Evolutionary conservation across 2,329 filamentous ascomycete genomes (phyloP).

Genomic region (Magnaporthiopsis rhizophila): DNA sequence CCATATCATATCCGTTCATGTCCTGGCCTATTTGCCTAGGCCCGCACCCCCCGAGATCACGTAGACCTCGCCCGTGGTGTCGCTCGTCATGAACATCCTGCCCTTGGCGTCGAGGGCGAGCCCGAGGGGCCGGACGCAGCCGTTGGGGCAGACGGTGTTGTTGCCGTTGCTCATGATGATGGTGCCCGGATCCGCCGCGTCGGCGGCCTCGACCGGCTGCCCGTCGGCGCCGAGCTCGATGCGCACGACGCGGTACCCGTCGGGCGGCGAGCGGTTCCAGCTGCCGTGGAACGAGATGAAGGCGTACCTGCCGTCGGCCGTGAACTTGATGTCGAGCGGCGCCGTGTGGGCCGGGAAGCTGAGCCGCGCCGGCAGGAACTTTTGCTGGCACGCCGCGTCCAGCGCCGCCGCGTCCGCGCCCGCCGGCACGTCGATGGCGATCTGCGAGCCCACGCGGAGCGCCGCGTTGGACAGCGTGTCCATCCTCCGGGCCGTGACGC

Average conservation of each 20-base stretch:
- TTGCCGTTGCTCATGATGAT: conserved; percentile 43
- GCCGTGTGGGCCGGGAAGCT: conserved; percentile 50
- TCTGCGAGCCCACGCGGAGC: conserved; percentile 26
- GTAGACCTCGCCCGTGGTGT: conserved; percentile 47
- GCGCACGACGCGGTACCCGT: conserved; percentile 31
- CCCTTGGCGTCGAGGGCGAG: conserved; percentile 10
- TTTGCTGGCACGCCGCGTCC: conserved; percentile 20
- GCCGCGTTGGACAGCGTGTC: conserved; percentile 25
- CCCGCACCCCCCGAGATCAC: conserved; percentile 20
- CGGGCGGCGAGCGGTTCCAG: conserved; percentile 33
- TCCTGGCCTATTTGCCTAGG: background rate
- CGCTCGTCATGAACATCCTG: conserved; percentile 44
- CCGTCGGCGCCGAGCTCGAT: conserved; percentile 27
- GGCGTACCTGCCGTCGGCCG: conserved; percentile 41
- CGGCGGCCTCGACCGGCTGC: conserved; percentile 21
- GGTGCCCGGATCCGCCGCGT: conserved; percentile 33
- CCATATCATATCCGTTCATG: background rate
- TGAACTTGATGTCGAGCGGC: conserved; percentile 58
- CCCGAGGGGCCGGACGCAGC: conserved; percentile 10
- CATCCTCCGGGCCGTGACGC: conserved; percentile 49
- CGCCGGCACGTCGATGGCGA: conserved; percentile 20
- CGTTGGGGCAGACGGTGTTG: conserved; percentile 11
- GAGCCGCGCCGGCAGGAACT: conserved; percentile 33
- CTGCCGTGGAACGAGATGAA: conserved; percentile 58
- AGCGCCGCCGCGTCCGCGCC: conserved; percentile 17